Evolutionary conservation across 371 early-diverging fungal genomes (phyloP), one percentile per base, ranked within the genome.

Genomic region (Mortierella sp.): DNA sequence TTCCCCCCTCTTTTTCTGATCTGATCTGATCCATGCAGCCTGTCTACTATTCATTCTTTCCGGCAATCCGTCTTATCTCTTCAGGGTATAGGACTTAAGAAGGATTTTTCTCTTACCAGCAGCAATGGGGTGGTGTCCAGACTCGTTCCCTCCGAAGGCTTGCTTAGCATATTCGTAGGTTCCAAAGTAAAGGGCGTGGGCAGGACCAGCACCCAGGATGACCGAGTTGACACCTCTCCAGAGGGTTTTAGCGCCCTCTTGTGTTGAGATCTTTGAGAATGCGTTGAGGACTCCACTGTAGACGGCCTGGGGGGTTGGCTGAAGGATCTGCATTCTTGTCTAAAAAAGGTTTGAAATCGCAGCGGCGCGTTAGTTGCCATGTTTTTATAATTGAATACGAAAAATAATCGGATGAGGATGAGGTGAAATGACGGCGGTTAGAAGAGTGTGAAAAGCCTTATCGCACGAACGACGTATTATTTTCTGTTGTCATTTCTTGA

Each of bases 121-220:
- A 16, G 94, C 94, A 55, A 96, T 52, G 5, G 91, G 89, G 73
- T 92, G 92, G 74, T 93, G 92, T 57, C 92, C 95, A 78, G 68
- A 76, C 72, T 80, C 87, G 79, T 89, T 90, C 13, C 88, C 94
- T 19, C 92, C 94, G 82, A 97, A 94, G 5, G 90, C 63, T 38
- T 92, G 92, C 90, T 98, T 99, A 76, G 94, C 95, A 45, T 94
- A 91, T 80, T 99, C 99, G 88, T 99, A 99, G 2, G 96, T 95
- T 16, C 96, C 97, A 92, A 98, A 99, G 84, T 98, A 97, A 38
- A 99, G 89, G 0, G 99, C 99, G 83, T 99, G 99, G 3, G 99
- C 96, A 6, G 99, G 99, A 0, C 99, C 99, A 1, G 98, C 98
- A 10, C 98, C 98, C 77, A 97, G 76, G 5, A 98, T 92, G 13